A percentile compares a stretch with the other conserved stretches of the same genome.
Evolutionary conservation across 2,329 filamentous ascomycete genomes (phyloP).

Genomic region (Neofusicoccum sp.): DNA sequence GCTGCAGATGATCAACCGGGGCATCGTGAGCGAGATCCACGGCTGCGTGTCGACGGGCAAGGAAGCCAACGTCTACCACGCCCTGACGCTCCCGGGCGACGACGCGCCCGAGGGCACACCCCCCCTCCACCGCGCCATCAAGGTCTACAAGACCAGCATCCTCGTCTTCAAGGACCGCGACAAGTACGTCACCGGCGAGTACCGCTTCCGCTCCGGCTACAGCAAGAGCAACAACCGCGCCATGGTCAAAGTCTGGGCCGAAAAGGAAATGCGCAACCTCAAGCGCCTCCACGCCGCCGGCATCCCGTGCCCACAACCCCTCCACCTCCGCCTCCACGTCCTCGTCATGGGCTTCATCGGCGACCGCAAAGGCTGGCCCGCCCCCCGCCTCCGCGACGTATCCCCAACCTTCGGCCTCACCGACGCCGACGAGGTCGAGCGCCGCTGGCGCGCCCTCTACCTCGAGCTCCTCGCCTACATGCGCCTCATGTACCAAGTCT

Average conservation of each 20-base stretch:
- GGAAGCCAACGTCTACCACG: constrained; percentile 97
- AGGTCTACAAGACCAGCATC: constrained; percentile 98
- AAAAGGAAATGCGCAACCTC: constrained; percentile 96
- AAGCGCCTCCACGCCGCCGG: constrained; percentile 80
- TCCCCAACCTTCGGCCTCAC: constrained; percentile 66
- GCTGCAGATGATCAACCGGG: constrained; percentile 92
- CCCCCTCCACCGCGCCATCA: constrained; percentile 80
- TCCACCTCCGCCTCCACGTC: constrained; percentile 90
- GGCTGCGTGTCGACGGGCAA: constrained; percentile 96
- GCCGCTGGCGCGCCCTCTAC: constrained; percentile 78
- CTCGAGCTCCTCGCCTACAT: constrained; percentile 83
- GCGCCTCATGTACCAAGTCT: constrained; percentile 90
- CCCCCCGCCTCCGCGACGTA: constrained; percentile 87
- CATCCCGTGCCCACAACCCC: constrained; percentile 87
- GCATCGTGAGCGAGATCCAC: constrained; percentile 86
- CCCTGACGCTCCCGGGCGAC: constrained; percentile 63
- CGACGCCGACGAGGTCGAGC: constrained; percentile 54
- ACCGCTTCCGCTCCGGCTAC: constrained; percentile 85
- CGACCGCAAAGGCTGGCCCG: constrained; percentile 82
- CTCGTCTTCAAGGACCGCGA: constrained; percentile 97
- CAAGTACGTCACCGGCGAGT: constrained; percentile 93
- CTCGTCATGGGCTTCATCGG: constrained; percentile 94
- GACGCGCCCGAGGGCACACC: constrained; percentile 47
- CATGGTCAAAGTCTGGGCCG: constrained; percentile 98
- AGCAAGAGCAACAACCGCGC: constrained; percentile 94